phyloP scores from a whole-genome alignment of 2,329 filamentous ascomycete genomes.

The Biscogniauxia sp. region DNA sequence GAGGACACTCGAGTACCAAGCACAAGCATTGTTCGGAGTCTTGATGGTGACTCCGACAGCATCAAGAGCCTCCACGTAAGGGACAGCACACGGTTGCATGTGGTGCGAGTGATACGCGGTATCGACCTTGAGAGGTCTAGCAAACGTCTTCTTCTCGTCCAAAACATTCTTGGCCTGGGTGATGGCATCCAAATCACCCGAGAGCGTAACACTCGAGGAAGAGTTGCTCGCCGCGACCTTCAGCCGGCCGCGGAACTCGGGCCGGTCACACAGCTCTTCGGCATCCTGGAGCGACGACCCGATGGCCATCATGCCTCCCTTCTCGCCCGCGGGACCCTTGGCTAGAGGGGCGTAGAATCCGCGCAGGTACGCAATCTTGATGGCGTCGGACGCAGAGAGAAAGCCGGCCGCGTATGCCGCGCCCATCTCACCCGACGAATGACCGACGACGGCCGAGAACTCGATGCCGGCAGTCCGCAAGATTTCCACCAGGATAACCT shows the following conservation, averaged over 20 bases:
- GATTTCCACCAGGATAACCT: background rate
- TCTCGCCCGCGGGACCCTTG: conserved; percentile 39
- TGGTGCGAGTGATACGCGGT: background rate
- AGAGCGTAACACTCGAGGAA: background rate
- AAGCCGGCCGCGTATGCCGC: conserved; percentile 43
- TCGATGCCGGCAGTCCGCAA: background rate
- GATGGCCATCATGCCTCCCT: conserved; percentile 19
- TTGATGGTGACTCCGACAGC: too few relatives aligned
- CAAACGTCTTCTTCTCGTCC: background rate
- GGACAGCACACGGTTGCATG: background rate
- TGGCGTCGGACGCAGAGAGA: conserved; percentile 39
- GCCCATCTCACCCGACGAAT: conserved; percentile 40
- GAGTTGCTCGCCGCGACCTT: background rate
- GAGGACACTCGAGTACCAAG: too few relatives aligned
- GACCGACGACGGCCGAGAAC: conserved; percentile 21
- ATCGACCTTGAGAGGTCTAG: background rate
- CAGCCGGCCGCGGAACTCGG: background rate
- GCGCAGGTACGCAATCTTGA: conserved; percentile 44
- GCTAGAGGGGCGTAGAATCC: conserved; percentile 10
- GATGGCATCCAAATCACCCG: background rate
- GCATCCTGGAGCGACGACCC: conserved; percentile 5
- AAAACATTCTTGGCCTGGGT: background rate
- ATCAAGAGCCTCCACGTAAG: too few relatives aligned
- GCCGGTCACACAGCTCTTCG: conserved; percentile 2
- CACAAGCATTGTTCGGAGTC: too few relatives aligned